Base-by-base conservation (phyloP, 2,329 filamentous ascomycete genomes). In the Podosphaera fusca region DNA sequence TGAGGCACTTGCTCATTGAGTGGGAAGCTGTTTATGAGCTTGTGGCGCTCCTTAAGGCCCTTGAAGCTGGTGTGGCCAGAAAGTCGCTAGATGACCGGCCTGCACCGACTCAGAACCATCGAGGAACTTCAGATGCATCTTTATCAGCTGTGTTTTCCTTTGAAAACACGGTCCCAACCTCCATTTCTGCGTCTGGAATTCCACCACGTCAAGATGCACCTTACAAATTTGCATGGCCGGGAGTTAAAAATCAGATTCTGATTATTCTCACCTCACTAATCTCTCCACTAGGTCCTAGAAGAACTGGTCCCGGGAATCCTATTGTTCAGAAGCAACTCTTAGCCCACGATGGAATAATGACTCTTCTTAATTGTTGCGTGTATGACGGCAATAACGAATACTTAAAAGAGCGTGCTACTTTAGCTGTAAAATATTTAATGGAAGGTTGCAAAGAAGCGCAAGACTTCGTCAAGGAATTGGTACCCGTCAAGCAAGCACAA, bases 371-470 rank as follows among this genome's bases (percentile, higher is more conserved):
- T 65, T 95, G 88, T 69, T 95, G 88, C 64, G 79, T 82, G 36
- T 92, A 92, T 67, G 90, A 96, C 66, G 87, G 90, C 63, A 81
- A 94, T 70, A 95, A 95, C 66, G 87, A 88, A 0, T 95, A 90
- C 67, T 89, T 94, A 61, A 87, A 90, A 64, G 90, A 96, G 69
- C 85, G 89, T 61, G 86, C 87, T 2, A 87, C 89, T 55, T 82
- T 94, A 67, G 89, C 85, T 62, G 75, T 94, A n/a, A 89, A 90
- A 67, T 94, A 81, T 77, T 73, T 85, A 4, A 78, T 86, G 70
- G 83, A 86, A 63, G 84, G 83, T 10, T 87, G 82, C 59, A 77
- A 82, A 36, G 82, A 82, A 58, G 86, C 85, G 14, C 83, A 84
- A 60, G 75, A 79, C 36, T 84, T 85, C 63, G 79, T 89, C 56